A percentile compares a stretch with the other conserved stretches of the same genome.
phyloP scores from a whole-genome alignment of 2,329 filamentous ascomycete genomes.

The Colletotrichum cereale region DNA sequence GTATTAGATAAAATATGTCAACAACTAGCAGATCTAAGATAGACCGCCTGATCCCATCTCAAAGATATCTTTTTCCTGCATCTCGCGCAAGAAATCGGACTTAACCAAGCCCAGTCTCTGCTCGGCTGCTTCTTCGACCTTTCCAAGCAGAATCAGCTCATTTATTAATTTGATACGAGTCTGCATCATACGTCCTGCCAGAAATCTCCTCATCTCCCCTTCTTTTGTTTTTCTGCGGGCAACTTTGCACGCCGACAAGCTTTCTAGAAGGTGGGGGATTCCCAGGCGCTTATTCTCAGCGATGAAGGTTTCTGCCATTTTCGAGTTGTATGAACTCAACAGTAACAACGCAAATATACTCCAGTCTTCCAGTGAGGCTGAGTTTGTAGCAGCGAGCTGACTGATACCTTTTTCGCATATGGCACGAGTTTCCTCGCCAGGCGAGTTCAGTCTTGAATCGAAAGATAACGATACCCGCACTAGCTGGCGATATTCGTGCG shows the following conservation, averaged over 20 bases:
- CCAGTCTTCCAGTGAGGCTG: not conserved
- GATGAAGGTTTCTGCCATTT: accelerated
- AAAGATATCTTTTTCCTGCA: not conserved
- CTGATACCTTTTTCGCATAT: not conserved
- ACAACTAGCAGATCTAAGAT: not conserved
- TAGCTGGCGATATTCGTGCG: not conserved
- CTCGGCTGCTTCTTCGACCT: not conserved
- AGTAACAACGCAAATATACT: accelerated
- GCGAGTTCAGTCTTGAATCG: accelerated
- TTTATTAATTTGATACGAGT: not conserved
- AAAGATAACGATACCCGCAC: not conserved
- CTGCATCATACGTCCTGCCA: not conserved
- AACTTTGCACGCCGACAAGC: not conserved
- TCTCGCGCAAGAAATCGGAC: not conserved
- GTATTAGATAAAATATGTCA: not conserved
- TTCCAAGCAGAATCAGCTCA: not conserved
- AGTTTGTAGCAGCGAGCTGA: not conserved
- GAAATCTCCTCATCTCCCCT: accelerated
- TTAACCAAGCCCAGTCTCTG: not conserved
- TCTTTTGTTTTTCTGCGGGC: accelerated
- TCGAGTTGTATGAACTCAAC: accelerated
- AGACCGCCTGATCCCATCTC: not conserved
- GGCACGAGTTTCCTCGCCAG: accelerated
- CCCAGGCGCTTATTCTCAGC: not conserved
- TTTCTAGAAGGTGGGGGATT: not conserved